phyloP scores from a whole-genome alignment of 164 flowering plant genomes.

The Stephania cephalantha region DNA sequence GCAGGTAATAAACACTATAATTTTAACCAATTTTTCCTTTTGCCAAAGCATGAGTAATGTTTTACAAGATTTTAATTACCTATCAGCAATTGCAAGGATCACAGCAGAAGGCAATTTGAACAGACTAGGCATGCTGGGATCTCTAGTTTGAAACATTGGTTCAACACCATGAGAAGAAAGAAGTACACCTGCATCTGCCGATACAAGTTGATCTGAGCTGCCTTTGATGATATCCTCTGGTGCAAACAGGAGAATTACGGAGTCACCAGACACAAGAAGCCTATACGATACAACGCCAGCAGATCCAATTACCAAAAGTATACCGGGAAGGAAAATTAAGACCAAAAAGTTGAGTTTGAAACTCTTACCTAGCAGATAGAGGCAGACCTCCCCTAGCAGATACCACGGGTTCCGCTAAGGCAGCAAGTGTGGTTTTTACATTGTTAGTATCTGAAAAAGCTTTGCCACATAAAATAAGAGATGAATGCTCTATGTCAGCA shows the following conservation, averaged over 20 bases:
- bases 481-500: constrained; percentile 45
- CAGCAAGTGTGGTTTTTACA: constrained; percentile 33
- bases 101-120: constrained; percentile 41
- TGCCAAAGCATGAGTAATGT: neutral
- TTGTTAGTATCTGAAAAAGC: constrained; percentile 38
- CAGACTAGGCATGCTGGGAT: constrained; percentile 20
- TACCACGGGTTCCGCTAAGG: constrained; percentile 40
- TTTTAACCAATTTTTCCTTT: neutral
- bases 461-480: constrained; percentile 46
- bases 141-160: constrained; percentile 35
- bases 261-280: constrained; percentile 38
- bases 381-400: constrained; percentile 47
- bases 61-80: constrained; percentile 25
- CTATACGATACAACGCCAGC: constrained; percentile 22
- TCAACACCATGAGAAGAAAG: constrained; percentile 39
- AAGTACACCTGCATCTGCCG: constrained; percentile 40
- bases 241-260: constrained; percentile 41
- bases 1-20: neutral
- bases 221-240: constrained; percentile 33
- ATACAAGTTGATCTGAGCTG: constrained; percentile 27
- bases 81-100: constrained; percentile 37
- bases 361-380: constrained; percentile 38
- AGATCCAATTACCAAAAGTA: constrained; percentile 5
- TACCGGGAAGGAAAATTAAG: neutral
- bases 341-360: neutral